Conservation (phyloP, 2,329 filamentous ascomycete genomes). For the Colletotrichum shisoi region DNA sequence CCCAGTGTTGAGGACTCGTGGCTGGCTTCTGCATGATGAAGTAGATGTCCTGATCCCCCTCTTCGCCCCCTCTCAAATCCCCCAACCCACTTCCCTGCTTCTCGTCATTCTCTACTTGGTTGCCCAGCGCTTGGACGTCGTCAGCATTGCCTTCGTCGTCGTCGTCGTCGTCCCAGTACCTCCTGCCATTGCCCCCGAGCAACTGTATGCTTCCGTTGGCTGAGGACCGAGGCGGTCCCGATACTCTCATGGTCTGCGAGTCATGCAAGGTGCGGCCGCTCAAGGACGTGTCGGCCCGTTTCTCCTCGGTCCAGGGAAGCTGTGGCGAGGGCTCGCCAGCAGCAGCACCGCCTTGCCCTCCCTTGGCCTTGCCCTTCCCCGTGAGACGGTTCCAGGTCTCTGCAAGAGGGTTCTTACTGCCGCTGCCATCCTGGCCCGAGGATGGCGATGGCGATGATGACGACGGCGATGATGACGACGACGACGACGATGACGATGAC, state of each 20-base stretch:
- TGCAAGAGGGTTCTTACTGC: not conserved
- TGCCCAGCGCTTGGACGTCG: not conserved
- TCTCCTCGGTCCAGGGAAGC: not conserved
- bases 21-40: conserved; percentile 18
- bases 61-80: conserved; percentile 1
- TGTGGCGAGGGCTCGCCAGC: not conserved
- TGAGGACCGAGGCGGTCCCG: conserved; percentile 20
- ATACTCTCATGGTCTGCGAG: not conserved
- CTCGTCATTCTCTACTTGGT: not conserved
- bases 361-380: not conserved
- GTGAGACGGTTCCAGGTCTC: not conserved
- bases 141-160: not conserved
- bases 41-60: conserved; percentile 1
- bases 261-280: not conserved
- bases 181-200: not conserved
- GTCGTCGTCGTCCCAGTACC: conserved; percentile 29
- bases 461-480: not conserved
- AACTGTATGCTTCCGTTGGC: conserved; percentile 5
- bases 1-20: conserved; percentile 24
- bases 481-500: not conserved
- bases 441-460: not conserved
- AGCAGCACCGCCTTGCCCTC: not conserved
- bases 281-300: not conserved
- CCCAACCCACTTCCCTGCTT: not conserved
- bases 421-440: not conserved